A percentile compares a stretch with the other conserved stretches of the same genome.
Evolutionary conservation across 2,329 filamentous ascomycete species (phyloP).

Genomic region (Macroventuria anomochaeta): DNA sequence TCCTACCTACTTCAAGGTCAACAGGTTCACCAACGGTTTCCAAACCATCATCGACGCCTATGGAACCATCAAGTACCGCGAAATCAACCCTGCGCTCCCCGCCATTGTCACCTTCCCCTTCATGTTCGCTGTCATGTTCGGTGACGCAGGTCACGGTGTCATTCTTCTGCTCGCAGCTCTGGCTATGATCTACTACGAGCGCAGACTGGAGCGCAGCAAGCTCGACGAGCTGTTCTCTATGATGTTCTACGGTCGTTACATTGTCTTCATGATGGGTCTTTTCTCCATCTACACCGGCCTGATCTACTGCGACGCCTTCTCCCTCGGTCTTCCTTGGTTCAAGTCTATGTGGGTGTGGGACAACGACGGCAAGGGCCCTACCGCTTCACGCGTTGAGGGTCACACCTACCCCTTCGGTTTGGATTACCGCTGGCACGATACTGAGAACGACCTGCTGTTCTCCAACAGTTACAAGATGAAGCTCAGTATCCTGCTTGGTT

Average conservation of each 20-base stretch:
- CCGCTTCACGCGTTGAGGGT: constrained; percentile 67
- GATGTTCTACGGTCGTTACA: constrained; percentile 98
- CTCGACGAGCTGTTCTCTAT: constrained; percentile 97
- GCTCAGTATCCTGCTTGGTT: constrained; percentile 95
- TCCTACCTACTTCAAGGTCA: constrained; percentile 95
- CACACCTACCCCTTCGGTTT: constrained; percentile 96
- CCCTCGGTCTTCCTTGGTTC: constrained; percentile 88
- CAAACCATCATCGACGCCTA: constrained; percentile 99
- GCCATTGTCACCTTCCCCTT: constrained; percentile 99
- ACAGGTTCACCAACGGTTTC: constrained; percentile 97
- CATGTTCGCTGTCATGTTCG: constrained; percentile 99
- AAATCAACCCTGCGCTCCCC: constrained; percentile 94
- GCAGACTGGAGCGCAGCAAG: constrained; percentile 80
- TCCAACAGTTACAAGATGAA: constrained; percentile 99
- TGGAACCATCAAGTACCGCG: constrained; percentile 94
- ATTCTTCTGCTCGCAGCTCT: constrained; percentile 85
- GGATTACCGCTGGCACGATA: constrained; percentile 95
- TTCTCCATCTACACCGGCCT: constrained; percentile 98
- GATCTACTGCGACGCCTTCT: constrained; percentile 98
- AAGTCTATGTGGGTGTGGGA: constrained; percentile 91
- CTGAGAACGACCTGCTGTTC: constrained; percentile 94
- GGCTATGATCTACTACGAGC: constrained; percentile 98
- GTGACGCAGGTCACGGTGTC: constrained; percentile 90
- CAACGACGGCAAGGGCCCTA: constrained; percentile 67
- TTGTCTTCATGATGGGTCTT: constrained; percentile 96